Base-by-base conservation (phyloP, 768 basidiomycete genomes). In the Exsudoporus frostii region DNA sequence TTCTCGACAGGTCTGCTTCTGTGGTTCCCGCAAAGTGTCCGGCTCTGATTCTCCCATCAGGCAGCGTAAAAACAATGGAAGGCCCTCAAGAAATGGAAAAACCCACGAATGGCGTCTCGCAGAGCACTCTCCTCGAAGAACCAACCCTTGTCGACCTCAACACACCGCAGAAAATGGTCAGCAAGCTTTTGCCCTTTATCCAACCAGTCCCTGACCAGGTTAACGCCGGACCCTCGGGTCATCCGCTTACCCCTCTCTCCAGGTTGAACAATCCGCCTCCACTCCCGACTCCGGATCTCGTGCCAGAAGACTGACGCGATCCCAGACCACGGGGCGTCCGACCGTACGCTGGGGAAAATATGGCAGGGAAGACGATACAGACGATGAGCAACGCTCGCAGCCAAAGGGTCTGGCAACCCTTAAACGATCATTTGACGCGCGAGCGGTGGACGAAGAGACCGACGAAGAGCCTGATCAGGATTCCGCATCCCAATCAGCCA, bases 301-400 rank as follows among this genome's bases (percentile, higher is more conserved):
- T 36, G 39, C 62, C 7, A 61, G 64, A 50, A 58, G 68, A 66
- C 50, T 70, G 5, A 70, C 68, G 40, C 68, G 68, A 61, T 71
- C 69, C 0, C 69, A 70, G 58, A 70, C 69, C 1, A 68, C 70
- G 9, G 62, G 68, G 17, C 70, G 69, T 45, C 69, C 69, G 2
- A 62, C 68, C 20, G 58, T 71, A 9, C 69, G 69, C 38, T 70
- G 69, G 70, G 69, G 69, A 10, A 70, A 71, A 51, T 63, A 65
- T 20, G 50, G 66, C 17, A 70, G 36, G 45, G 68, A 68, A 1
- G 66, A 68, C 55, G 70, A 70, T 19, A 4, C 58, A 19, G 68
- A 70, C 2, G 64, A 57, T 20, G 64, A 64, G 39, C 50, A 58
- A 45, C 50, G 24, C 56, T 51, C 48, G 20, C 53, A 51, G 14